Evolutionary conservation across 2,329 filamentous ascomycete species (phyloP).

Genomic region (Cadophora malorum): DNA sequence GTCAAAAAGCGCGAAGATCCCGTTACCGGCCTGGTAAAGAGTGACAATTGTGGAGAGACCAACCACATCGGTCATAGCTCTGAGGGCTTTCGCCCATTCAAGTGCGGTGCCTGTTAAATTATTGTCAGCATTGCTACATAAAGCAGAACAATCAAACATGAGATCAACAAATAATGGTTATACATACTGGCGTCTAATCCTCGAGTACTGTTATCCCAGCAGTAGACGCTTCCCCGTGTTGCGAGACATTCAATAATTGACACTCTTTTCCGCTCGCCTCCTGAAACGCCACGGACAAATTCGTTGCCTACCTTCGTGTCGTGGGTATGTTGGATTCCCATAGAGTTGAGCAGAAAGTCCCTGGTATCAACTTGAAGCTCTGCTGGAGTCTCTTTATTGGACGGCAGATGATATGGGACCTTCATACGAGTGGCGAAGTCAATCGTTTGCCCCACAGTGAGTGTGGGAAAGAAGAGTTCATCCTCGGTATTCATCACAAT

Average conservation of each 20-base stretch:
- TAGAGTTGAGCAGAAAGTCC: slow-evolving; percentile 42
- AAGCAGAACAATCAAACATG: no score
- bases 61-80: slow-evolving; percentile 67
- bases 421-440: slow-evolving; percentile 61
- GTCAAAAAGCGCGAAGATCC: slow-evolving; percentile 73
- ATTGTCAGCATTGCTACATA: no score
- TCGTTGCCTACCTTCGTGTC: slow-evolving; percentile 64
- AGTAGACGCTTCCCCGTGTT: slow-evolving; percentile 53
- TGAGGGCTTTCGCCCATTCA: slow-evolving; percentile 66
- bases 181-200: slow-evolving; percentile 71
- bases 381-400: slow-evolving; percentile 50
- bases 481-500: slow-evolving; percentile 63
- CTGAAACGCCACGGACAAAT: slow-evolving; percentile 66
- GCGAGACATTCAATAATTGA: slow-evolving; percentile 58
- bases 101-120: no score
- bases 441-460: slow-evolving; percentile 59
- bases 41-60: slow-evolving; percentile 67
- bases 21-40: slow-evolving; percentile 73
- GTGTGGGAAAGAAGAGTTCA: slow-evolving; percentile 56
- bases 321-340: slow-evolving; percentile 60
- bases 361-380: slow-evolving; percentile 51
- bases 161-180: no score
- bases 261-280: slow-evolving; percentile 66
- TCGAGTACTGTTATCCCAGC: slow-evolving; percentile 72
- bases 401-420: slow-evolving; percentile 50